A percentile compares a stretch with the other conserved stretches of the same genome.
Evolutionary conservation across 257 asterid genomes (phyloP).

Genomic region (Solanum tacnaense): DNA sequence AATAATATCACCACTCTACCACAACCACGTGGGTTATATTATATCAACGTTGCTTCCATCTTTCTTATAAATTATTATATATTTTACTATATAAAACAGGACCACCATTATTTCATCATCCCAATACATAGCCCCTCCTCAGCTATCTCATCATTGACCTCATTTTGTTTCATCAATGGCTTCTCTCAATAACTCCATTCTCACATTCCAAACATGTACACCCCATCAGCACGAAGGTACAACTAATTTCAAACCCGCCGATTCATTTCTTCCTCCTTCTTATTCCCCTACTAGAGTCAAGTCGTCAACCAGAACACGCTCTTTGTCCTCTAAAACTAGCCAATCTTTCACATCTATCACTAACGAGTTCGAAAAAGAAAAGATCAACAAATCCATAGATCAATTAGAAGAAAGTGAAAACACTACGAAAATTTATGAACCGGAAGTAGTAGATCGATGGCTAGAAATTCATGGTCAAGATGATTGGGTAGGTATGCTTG

Average conservation of each 20-base stretch:
- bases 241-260: neutral
- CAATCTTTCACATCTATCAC: slow-evolving; percentile 3
- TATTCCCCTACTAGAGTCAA: neutral
- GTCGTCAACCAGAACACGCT: neutral
- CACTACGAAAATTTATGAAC: neutral
- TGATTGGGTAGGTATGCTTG: slow-evolving; percentile 38
- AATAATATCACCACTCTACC: accelerated
- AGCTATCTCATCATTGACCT: neutral
- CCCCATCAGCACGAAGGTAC: neutral
- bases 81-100: neutral
- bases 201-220: neutral
- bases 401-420: neutral
- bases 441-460: slow-evolving; percentile 17
- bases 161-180: neutral
- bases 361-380: neutral
- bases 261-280: neutral
- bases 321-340: neutral
- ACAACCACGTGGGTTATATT: neutral
- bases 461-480: slow-evolving; percentile 21
- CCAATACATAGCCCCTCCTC: neutral
- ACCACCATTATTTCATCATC: neutral
- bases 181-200: neutral
- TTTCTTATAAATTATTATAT: neutral
- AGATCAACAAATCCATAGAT: neutral
- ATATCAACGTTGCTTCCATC: neutral